Conservation (phyloP, 2,329 filamentous ascomycete genomes). For the Didymosphaeria variabile region DNA sequence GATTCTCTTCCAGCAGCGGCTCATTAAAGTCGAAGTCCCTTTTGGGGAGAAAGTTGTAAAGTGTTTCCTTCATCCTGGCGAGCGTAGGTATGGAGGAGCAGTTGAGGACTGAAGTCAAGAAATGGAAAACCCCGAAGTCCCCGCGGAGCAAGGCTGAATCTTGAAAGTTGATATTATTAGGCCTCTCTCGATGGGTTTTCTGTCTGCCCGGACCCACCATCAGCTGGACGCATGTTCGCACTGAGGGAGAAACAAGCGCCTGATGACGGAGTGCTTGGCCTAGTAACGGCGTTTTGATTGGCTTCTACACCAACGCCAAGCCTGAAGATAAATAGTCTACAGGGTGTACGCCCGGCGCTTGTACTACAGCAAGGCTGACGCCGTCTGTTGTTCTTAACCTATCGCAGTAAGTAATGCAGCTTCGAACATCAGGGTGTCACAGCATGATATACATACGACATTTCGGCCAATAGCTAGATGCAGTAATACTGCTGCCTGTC, state of each 20-base stretch:
- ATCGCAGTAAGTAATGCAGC: background rate
- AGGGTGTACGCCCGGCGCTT: background rate
- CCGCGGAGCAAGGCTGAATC: background rate
- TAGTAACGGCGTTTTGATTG: background rate
- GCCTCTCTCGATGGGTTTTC: background rate
- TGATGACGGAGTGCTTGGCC: background rate
- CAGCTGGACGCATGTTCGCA: background rate
- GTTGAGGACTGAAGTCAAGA: background rate
- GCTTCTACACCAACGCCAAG: background rate
- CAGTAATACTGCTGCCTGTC: background rate
- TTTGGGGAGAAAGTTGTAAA: background rate
- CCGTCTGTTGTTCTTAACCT: constrained; percentile 1
- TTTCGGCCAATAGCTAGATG: background rate
- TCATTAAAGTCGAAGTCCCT: background rate
- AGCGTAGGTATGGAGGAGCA: background rate
- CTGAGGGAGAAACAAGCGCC: background rate
- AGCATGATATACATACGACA: too few relatives aligned
- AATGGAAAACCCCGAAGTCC: background rate
- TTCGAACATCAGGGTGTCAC: too few relatives aligned
- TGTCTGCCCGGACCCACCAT: background rate
- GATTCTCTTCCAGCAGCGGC: background rate
- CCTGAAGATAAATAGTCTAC: background rate
- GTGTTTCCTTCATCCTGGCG: background rate
- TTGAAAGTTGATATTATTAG: background rate
- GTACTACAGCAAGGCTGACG: background rate